These are phyloP conservation scores for Torulaspora quercuum DNA, from an alignment of 805 yeast species.

Conservation along the genomic window DNA sequence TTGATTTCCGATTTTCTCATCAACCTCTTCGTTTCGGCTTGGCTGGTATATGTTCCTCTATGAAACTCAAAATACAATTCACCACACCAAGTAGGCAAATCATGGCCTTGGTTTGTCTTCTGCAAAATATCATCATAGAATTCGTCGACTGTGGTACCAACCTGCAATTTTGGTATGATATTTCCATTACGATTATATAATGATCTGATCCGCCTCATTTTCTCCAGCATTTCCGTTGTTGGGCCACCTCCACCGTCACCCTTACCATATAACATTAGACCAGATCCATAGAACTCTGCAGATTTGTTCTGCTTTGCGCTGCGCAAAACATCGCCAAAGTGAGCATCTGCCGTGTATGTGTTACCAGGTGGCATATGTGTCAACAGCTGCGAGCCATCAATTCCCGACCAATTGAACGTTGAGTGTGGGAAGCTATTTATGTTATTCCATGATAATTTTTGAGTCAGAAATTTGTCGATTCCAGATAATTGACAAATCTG, in stretches of 20 bases:
- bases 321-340: constrained; percentile 87
- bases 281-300: constrained; percentile 72
- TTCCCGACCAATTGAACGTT: constrained; percentile 92
- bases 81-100: constrained; percentile 85
- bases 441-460: constrained; percentile 94
- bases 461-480: constrained; percentile 81
- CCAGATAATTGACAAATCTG: constrained; percentile 88
- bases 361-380: constrained; percentile 98
- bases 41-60: constrained; percentile 95
- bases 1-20: constrained; percentile 74
- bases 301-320: constrained; percentile 81
- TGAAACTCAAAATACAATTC: constrained; percentile 93
- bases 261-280: constrained; percentile 79
- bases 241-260: constrained; percentile 99
- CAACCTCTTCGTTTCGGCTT: constrained; percentile 76
- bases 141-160: constrained; percentile 70
- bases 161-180: constrained; percentile 69
- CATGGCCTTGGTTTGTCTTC: constrained; percentile 60
- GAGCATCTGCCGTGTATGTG: constrained; percentile 90
- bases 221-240: constrained; percentile 87
- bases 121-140: constrained; percentile 66
- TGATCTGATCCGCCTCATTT: constrained; percentile 87
- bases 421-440: constrained; percentile 85
- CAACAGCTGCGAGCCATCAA: constrained; percentile 89
- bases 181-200: constrained; percentile 73